These are phyloP conservation scores for Paramecium bursaria DNA, from an alignment of 73 alveolate genomes.

Conservation along the genomic window DNA sequence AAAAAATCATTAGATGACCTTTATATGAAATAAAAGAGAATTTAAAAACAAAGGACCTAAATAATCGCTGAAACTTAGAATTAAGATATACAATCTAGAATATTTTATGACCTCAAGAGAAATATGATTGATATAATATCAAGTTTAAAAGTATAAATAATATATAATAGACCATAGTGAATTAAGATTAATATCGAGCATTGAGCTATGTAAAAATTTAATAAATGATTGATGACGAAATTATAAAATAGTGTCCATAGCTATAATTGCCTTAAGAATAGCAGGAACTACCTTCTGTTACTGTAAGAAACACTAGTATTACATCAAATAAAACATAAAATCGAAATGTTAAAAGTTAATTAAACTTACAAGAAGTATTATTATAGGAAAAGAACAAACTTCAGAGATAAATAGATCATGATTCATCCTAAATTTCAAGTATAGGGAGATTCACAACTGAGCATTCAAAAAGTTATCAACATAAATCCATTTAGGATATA, in stretches of 20 bases:
- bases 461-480: not conserved
- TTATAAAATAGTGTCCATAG: not conserved
- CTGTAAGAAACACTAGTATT: no score
- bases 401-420: not conserved
- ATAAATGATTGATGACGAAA: not conserved
- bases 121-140: conserved; percentile 4
- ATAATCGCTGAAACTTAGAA: conserved; percentile 14
- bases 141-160: not conserved
- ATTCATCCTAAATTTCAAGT: not conserved
- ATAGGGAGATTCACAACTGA: not conserved
- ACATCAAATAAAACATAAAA: no score
- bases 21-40: not conserved
- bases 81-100: conserved; percentile 8
- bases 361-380: no score
- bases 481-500: not conserved
- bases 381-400: no score
- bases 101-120: conserved; percentile 18
- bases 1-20: not conserved
- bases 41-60: not conserved
- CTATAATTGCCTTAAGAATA: no score
- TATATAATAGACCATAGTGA: no score
- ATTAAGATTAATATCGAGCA: conserved; percentile 45
- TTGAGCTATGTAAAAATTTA: not conserved
- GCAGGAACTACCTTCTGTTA: no score
- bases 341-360: no score